These are phyloP conservation scores for Penicillium palitans DNA, from an alignment of 2,329 filamentous ascomycete genomes.

Conservation along the genomic window DNA sequence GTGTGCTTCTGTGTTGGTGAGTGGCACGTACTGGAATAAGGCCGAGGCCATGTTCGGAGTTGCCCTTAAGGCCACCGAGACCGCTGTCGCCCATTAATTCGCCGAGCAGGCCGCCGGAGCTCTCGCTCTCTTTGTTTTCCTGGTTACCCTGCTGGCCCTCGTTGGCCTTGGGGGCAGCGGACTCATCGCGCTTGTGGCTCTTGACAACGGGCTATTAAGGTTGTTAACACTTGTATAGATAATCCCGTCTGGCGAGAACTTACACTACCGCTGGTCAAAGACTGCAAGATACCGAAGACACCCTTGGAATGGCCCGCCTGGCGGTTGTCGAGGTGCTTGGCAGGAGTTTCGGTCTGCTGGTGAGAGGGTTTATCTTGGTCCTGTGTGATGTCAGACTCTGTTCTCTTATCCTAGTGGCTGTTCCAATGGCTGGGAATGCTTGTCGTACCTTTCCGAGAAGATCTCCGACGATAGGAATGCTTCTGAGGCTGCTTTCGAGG, in stretches of 20 bases:
- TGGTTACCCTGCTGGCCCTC: neutral
- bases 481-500: conserved; percentile 8
- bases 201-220: conserved; percentile 1
- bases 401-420: neutral
- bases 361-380: conserved; percentile 1
- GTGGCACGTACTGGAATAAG: conserved; percentile 18
- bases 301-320: conserved; percentile 1
- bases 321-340: conserved; percentile 5
- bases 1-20: too few relatives aligned
- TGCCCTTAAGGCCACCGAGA: conserved; percentile 18
- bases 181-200: conserved; percentile 13
- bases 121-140: neutral
- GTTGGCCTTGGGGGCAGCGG: neutral
- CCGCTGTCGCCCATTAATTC: conserved; percentile 15
- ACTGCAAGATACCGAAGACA: conserved; percentile 10
- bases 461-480: conserved; percentile 17
- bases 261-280: conserved; percentile 18
- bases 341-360: neutral
- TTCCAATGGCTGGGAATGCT: neutral
- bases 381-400: neutral
- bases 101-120: neutral
- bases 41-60: conserved; percentile 24
- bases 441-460: conserved; percentile 14
- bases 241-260: neutral
- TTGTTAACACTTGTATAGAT: neutral